Evolutionary conservation across 495 filamentous ascomycete genomes (phyloP), one percentile per base, ranked within the genome.

Genomic region (Aspergillus ellipticus): DNA sequence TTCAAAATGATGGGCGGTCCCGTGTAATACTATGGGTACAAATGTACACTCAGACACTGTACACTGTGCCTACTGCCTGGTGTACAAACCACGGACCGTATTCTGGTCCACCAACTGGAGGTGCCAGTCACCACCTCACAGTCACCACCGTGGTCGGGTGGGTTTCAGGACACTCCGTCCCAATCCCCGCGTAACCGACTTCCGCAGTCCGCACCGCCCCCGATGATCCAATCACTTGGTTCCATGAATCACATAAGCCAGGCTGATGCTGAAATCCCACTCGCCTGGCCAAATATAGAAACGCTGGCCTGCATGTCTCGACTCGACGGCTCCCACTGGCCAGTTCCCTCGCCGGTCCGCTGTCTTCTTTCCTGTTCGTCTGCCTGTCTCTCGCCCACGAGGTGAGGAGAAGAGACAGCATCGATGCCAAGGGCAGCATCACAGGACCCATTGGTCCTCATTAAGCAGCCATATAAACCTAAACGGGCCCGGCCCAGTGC

Each of bases 341-440:
- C 31, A 8, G 17, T 42, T 60, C 42, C 33, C 54, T 37, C 9
- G 24, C 31, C 42, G 7, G 13, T 19, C 22, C 29, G 41, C 24
- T 22, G 29, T 49, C 7, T n/a, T 47, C 3, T 16, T 46, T 26
- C n/a, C 19, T 35, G 15, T 37, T 54, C 26, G 10, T 10, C 35
- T 51, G 43, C 45, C 39, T 53, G 35, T 49, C 50, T 45, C 45
- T n/a, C 43, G 16, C 24, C 47, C 57, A 55, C 48, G 47, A 54
- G 51, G 52, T 17, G 33, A 52, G 41, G 33, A 41, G 31, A 42
- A 37, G 51, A 33, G 37, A 58, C 50, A 28, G 29, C 22, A 21
- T 42, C 16, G 52, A 31, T 37, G 59, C 55, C 59, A 62, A 62
- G 55, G 39, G 17, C 26, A 45, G 16, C 22, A 42, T 20, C 43